Percentiles rank a stretch among this genome's conserved stretches.
phyloP scores from a whole-genome alignment of 2,329 filamentous ascomycete species.

The Tolypocladium pustulatum region DNA sequence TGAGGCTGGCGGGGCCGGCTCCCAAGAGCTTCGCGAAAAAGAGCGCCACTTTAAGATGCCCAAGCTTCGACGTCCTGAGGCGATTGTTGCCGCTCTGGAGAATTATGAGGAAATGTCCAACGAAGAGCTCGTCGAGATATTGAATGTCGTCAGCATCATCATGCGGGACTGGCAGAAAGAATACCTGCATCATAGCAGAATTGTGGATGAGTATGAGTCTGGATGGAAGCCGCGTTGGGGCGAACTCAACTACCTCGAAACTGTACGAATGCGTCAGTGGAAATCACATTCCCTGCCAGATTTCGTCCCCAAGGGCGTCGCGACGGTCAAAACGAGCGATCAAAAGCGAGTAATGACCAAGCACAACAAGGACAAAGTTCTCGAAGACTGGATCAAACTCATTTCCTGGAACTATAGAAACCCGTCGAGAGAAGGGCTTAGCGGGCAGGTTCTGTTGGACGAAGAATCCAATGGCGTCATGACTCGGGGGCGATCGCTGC shows the following conservation, averaged over 20 bases:
- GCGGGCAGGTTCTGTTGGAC: slow-evolving; percentile 44
- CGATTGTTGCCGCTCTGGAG: slow-evolving; percentile 37
- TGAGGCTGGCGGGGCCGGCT: slow-evolving; percentile 24
- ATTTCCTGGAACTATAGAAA: slow-evolving; percentile 22
- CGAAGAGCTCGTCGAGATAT: slow-evolving; percentile 31
- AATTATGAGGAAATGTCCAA: slow-evolving; percentile 38
- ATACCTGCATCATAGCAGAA: slow-evolving; percentile 36
- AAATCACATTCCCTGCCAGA: not conserved
- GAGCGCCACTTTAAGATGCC: slow-evolving; percentile 31
- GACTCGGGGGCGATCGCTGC: slow-evolving; percentile 41
- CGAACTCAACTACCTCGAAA: slow-evolving; percentile 28
- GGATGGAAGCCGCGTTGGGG: slow-evolving; percentile 38
- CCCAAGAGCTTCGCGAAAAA: slow-evolving; percentile 19
- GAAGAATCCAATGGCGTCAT: slow-evolving; percentile 39
- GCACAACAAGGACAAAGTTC: not conserved
- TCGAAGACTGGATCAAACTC: not conserved
- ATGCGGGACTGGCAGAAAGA: slow-evolving; percentile 44
- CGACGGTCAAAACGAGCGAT: not conserved
- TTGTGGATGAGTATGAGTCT: slow-evolving; percentile 49
- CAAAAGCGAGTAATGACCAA: not conserved
- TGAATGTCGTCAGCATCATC: slow-evolving; percentile 33
- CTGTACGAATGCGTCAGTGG: not conserved
- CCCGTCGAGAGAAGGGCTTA: slow-evolving; percentile 37
- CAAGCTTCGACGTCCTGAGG: slow-evolving; percentile 39
- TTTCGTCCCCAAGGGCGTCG: not conserved